Evolutionary conservation across 1,139 yeast species (phyloP).

Genomic region (Diutina sp.): DNA sequence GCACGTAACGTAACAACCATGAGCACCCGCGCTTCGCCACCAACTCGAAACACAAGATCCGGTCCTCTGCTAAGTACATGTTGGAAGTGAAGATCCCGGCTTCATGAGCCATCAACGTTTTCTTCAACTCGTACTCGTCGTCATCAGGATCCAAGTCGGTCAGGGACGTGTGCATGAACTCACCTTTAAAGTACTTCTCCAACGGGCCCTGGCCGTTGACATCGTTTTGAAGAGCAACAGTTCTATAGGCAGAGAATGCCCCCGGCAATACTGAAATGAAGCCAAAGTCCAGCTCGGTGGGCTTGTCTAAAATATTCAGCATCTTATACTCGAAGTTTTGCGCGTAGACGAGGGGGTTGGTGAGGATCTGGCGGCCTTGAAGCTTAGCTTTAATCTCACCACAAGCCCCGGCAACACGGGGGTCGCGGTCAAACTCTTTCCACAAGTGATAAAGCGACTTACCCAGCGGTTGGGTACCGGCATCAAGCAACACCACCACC

Average conservation of each 20-base stretch:
- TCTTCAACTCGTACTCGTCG: constrained; percentile 30
- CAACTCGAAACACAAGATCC: constrained; percentile 35
- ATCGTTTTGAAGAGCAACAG: constrained; percentile 23
- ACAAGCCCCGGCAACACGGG: constrained; percentile 39
- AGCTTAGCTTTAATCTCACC: constrained; percentile 36
- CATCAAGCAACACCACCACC: constrained; percentile 30
- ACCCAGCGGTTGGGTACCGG: constrained; percentile 37
- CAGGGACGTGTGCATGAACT: constrained; percentile 30
- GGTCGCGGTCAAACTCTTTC: constrained; percentile 34
- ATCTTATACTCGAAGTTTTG: constrained; percentile 37
- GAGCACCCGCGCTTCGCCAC: constrained; percentile 32
- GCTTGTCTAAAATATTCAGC: constrained; percentile 33
- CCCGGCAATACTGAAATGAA: constrained; percentile 36
- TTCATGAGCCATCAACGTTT: constrained; percentile 25
- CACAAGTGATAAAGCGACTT: constrained; percentile 33
- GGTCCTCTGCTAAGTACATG: constrained; percentile 39
- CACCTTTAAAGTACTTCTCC: constrained; percentile 37
- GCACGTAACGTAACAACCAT: constrained; percentile 35
- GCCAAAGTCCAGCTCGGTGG: constrained; percentile 34
- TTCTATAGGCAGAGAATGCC: constrained; percentile 33
- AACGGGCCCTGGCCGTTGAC: constrained; percentile 32
- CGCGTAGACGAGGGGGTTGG: constrained; percentile 34
- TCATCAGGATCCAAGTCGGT: constrained; percentile 32
- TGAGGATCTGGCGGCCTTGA: constrained; percentile 25
- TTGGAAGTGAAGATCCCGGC: constrained; percentile 39